Conservation (phyloP, 352 stramenopile genomes). For the Globisporangium canariense region DNA sequence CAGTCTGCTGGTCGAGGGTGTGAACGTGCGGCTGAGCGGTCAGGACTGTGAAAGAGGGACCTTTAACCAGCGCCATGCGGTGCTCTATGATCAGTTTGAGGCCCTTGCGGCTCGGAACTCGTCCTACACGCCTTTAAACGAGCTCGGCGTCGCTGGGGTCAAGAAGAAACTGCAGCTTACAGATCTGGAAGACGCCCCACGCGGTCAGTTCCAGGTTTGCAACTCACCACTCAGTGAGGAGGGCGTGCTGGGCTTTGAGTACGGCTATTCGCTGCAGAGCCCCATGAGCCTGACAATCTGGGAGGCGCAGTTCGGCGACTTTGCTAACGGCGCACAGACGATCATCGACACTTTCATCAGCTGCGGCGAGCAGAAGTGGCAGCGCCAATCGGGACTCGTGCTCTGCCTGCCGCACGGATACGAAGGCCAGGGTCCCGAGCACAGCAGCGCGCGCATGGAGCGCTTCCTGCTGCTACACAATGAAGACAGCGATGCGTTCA, state of each 20-base stretch:
- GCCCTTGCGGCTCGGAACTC: constrained; percentile 72
- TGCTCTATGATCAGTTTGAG: constrained; percentile 87
- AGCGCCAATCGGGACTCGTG: constrained; percentile 87
- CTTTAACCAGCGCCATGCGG: constrained; percentile 88
- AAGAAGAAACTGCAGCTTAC: constrained; percentile 35
- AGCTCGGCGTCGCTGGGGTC: constrained; percentile 46
- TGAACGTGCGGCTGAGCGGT: constrained; percentile 80
- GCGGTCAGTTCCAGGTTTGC: constrained; percentile 66
- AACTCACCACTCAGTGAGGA: constrained; percentile 85
- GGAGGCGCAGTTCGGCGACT: constrained; percentile 90
- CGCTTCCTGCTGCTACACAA: constrained; percentile 81
- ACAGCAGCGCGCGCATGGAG: constrained; percentile 82
- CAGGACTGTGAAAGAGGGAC: constrained; percentile 89
- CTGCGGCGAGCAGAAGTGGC: constrained; percentile 85
- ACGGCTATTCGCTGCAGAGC: constrained; percentile 82
- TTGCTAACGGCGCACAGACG: constrained; percentile 85
- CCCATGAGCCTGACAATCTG: constrained; percentile 86
- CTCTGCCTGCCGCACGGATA: constrained; percentile 82
- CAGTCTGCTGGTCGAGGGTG: constrained; percentile 78
- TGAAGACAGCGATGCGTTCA: constrained; percentile 74
- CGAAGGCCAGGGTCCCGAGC: constrained; percentile 83
- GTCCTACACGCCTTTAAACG: constrained; percentile 95
- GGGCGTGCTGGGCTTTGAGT: constrained; percentile 85
- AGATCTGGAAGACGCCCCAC: constrained; percentile 35
- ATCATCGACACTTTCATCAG: constrained; percentile 88